These are phyloP conservation scores for Mucor saturninus DNA, from an alignment of 371 early-diverging fungal species.

Conservation along the genomic window DNA sequence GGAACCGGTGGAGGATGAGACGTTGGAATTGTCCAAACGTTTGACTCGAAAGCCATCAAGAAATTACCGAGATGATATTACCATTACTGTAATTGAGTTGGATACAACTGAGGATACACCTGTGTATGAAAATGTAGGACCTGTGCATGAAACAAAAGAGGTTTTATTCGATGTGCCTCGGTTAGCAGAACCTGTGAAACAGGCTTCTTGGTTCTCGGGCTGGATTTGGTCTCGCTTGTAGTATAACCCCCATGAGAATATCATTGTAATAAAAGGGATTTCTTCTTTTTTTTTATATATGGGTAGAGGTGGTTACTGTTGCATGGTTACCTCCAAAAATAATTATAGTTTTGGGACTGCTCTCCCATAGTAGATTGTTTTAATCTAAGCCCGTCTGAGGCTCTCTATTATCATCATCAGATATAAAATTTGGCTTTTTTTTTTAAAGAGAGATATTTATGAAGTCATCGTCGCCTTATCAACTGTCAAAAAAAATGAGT, in stretches of 20 bases:
- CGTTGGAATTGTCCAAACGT: conserved; percentile 48
- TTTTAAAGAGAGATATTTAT: too few species aligned
- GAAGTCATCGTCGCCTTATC: too few species aligned
- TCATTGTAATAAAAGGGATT: not conserved
- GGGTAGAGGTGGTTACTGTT: too few species aligned
- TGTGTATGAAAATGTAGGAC: conserved; percentile 28
- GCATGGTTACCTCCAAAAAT: too few species aligned
- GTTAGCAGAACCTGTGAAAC: conserved; percentile 24
- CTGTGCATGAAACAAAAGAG: conserved; percentile 33
- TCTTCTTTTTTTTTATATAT: not conserved
- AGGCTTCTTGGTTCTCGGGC: conserved; percentile 37
- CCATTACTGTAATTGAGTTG: conserved; percentile 87
- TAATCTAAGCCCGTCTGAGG: too few species aligned
- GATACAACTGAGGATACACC: conserved; percentile 7
- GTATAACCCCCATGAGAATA: too few species aligned
- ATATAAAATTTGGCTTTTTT: too few species aligned
- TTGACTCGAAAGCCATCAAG: conserved; percentile 60
- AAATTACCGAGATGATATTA: conserved; percentile 93
- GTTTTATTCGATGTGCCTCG: conserved; percentile 34
- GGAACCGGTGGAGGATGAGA: conserved; percentile 33
- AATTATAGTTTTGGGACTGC: too few species aligned
- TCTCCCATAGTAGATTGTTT: too few species aligned
- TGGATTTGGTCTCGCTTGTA: conserved; percentile 48
- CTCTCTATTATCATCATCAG: too few species aligned
- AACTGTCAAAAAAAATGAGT: too few species aligned